Evolutionary conservation across 2,329 filamentous ascomycete genomes (phyloP).

Genomic region (Xylaria sp.): DNA sequence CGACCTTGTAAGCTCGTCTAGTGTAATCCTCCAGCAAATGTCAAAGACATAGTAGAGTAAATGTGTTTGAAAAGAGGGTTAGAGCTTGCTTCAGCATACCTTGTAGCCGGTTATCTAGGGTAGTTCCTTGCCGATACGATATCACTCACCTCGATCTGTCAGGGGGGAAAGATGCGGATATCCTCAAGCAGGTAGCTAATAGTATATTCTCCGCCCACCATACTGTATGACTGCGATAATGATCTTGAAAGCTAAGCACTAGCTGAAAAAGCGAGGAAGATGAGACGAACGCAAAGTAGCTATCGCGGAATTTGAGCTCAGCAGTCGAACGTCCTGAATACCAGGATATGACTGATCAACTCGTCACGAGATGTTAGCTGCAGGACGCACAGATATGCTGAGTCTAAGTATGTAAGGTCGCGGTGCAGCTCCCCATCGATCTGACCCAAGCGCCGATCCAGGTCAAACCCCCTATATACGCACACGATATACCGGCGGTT

Average conservation of each 20-base stretch:
- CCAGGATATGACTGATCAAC: not conserved
- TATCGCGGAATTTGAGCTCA: too few species aligned
- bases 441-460: not conserved
- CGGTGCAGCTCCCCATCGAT: constrained; percentile 8
- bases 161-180: not conserved
- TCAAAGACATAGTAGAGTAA: not conserved
- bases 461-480: not conserved
- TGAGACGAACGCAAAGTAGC: too few species aligned
- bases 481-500: not conserved
- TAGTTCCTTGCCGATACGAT: too few species aligned
- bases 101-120: too few species aligned
- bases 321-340: not conserved
- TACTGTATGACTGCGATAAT: too few species aligned
- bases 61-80: constrained; percentile 12
- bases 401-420: constrained; percentile 9
- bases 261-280: too few species aligned
- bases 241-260: too few species aligned
- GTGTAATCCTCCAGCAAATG: not conserved
- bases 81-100: constrained; percentile 9
- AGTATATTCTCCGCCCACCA: too few species aligned
- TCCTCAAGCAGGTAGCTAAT: too few species aligned
- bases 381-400: not conserved
- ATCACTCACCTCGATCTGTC: not conserved
- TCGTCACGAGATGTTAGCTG: not conserved
- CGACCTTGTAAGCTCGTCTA: not conserved